These are phyloP conservation scores for Roridomyces roridus DNA, from an alignment of 768 basidiomycete species.

Conservation along the genomic window DNA sequence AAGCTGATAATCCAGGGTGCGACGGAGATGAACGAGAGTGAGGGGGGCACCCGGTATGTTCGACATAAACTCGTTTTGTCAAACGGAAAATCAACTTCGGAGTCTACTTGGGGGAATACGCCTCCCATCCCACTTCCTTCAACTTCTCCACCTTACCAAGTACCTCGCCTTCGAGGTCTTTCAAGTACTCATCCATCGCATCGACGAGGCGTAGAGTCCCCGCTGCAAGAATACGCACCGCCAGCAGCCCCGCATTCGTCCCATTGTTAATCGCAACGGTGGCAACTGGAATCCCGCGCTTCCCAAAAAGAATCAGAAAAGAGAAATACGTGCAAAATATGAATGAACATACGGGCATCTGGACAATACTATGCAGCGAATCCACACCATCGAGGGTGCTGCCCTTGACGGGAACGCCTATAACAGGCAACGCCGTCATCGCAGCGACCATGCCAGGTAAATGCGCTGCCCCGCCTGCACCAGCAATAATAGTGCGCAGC, in stretches of 20 bases:
- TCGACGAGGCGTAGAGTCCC: slow-evolving; percentile 69
- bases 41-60: too few species aligned
- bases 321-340: background rate
- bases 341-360: slow-evolving; percentile 86
- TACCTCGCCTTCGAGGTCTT: slow-evolving; percentile 74
- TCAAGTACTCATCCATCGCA: slow-evolving; percentile 79
- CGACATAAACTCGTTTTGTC: background rate
- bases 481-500: slow-evolving; percentile 83
- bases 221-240: slow-evolving; percentile 85
- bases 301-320: slow-evolving; percentile 2
- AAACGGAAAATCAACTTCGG: background rate
- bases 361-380: slow-evolving; percentile 96
- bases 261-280: slow-evolving; percentile 97
- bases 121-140: slow-evolving; percentile 85
- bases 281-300: slow-evolving; percentile 97
- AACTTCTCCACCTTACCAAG: slow-evolving; percentile 79
- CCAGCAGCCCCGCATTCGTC: slow-evolving; percentile 91
- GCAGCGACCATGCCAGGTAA: slow-evolving; percentile 98
- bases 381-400: slow-evolving; percentile 95
- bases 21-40: too few species aligned
- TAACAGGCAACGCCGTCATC: slow-evolving; percentile 89
- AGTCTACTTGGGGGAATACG: slow-evolving; percentile 55
- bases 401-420: slow-evolving; percentile 97
- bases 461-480: slow-evolving; percentile 98
- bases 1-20: too few species aligned